Evolutionary conservation across 148 eudicot genomes (phyloP).

Genomic region (Chenopodium album): DNA sequence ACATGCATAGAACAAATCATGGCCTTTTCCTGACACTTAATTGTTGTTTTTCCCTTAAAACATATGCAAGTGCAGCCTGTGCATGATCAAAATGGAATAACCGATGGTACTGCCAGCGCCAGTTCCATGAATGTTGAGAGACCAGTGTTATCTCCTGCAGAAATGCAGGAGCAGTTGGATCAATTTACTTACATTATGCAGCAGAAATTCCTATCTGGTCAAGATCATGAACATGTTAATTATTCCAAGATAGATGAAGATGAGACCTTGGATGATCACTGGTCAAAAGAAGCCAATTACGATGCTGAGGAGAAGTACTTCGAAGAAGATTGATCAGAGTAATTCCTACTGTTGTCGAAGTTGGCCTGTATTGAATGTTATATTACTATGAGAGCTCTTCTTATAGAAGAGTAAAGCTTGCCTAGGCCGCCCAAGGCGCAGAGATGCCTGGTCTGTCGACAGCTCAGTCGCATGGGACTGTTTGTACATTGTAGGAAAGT

Average conservation of each 20-base stretch:
- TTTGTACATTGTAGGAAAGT: conserved; percentile 17
- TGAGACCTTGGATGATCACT: conserved; percentile 88
- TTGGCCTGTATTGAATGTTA: background rate
- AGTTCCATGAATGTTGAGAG: conserved; percentile 28
- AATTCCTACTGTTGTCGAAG: background rate
- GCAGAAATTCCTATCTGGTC: conserved; percentile 80
- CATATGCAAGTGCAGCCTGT: background rate
- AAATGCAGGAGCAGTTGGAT: conserved; percentile 84
- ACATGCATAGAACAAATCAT: background rate
- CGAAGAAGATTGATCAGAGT: conserved; percentile 50
- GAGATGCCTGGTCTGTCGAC: background rate
- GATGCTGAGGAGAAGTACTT: conserved; percentile 96
- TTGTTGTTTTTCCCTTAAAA: background rate
- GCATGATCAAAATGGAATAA: conserved; percentile 13
- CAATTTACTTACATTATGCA: conserved; percentile 81
- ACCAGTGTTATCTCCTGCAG: conserved; percentile 48
- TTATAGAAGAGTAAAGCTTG: background rate
- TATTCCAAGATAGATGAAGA: conserved; percentile 81
- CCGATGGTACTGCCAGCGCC: conserved; percentile 19
- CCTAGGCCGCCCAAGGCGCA: background rate
- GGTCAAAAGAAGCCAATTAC: conserved; percentile 79
- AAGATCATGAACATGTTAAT: conserved; percentile 78
- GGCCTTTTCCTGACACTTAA: background rate
- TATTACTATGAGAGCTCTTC: background rate
- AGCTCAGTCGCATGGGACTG: background rate